A percentile compares a stretch with the other conserved stretches of the same genome.
These are phyloP conservation scores for Colletotrichum navitas DNA, from an alignment of 2,329 filamentous ascomycete species.

Conservation along the genomic window DNA sequence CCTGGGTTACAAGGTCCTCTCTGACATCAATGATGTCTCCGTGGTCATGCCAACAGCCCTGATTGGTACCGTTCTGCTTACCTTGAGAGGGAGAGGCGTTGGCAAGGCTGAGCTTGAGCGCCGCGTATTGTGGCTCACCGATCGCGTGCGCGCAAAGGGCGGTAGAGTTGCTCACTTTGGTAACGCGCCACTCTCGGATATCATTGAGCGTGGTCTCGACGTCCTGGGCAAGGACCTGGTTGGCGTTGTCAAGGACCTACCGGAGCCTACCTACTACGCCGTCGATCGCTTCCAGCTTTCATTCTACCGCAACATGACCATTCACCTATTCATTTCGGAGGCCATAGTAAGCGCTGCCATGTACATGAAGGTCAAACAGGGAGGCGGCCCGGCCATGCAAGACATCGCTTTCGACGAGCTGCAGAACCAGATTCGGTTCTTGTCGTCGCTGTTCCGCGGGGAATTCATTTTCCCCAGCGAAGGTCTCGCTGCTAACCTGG, in stretches of 20 bases:
- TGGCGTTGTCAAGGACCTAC: slow-evolving; percentile 80
- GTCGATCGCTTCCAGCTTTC: slow-evolving; percentile 97
- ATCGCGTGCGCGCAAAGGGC: slow-evolving; percentile 84
- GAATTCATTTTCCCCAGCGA: slow-evolving; percentile 98
- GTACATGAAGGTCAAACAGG: slow-evolving; percentile 91
- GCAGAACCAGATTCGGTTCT: slow-evolving; percentile 83
- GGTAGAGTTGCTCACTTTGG: slow-evolving; percentile 96
- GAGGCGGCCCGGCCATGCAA: slow-evolving; percentile 86
- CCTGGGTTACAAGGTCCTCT: slow-evolving; percentile 90
- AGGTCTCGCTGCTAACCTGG: slow-evolving; percentile 83
- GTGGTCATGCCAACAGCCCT: slow-evolving; percentile 98
- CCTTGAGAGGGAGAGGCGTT: slow-evolving; percentile 90
- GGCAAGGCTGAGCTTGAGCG: slow-evolving; percentile 88
- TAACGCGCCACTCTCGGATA: slow-evolving; percentile 79
- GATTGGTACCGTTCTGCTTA: slow-evolving; percentile 93
- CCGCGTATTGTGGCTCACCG: slow-evolving; percentile 90
- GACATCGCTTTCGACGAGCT: slow-evolving; percentile 82
- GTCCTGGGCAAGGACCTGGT: slow-evolving; percentile 93
- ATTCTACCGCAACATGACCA: slow-evolving; percentile 99
- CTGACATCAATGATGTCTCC: slow-evolving; percentile 94
- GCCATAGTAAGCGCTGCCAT: slow-evolving; percentile 90
- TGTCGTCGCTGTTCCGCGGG: slow-evolving; percentile 92
- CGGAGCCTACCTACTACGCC: slow-evolving; percentile 93
- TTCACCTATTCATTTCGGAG: slow-evolving; percentile 96
- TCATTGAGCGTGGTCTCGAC: slow-evolving; percentile 90